Evolutionary conservation across 164 flowering plant genomes (phyloP), one percentile per base, ranked within the genome.

Genomic region (Nymphaea thermarum): DNA sequence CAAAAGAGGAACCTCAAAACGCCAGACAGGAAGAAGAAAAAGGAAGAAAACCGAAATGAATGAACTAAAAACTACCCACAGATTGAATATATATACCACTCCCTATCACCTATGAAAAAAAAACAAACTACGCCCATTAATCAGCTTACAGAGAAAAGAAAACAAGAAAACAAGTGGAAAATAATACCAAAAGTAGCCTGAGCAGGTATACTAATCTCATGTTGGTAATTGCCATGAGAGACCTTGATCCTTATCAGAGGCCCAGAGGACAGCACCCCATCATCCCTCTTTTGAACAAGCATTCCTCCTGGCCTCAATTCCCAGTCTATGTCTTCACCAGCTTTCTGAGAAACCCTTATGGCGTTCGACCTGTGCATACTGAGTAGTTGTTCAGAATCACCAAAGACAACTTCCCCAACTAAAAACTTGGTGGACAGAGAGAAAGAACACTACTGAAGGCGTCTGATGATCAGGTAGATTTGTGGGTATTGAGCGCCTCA

Each of bases 121-220:
- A 62, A 62, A 17, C 41, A 41, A 11, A 7, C 7, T 62, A 17
- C 25, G 12, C 25, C 2, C 10, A 12, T 62, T 3, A 5, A 51
- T 7, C 42, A 65, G 17, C 17, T 14, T 25, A 5, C 10, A 43
- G 59, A 15, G 62, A 67, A 62, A 55, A 41, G 64, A 4, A 12
- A 51, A n/a, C 16, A 60, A 43, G 61, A 16, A 51, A 14, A 60
- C 63, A 10, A 41, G 59, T 41, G 57, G 57, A 8, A 8, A 8
- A 10, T 51, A 2, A 51, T 82, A 86, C 91, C 88, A 72, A 88
- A 85, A 66, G 85, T 84, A 62, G 86, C 68, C 18, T 84, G 81
- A 62, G 89, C 76, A 43, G 88, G 88, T 14, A 86, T 79, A 53
- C 7, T 53, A 70, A 86, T 63, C 43, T 85, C 84, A 71, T 81